Percentiles rank a stretch among this genome's conserved stretches.
These are phyloP conservation scores for Mangifera indica DNA, from an alignment of 345 rosid genomes.

Conservation along the genomic window DNA sequence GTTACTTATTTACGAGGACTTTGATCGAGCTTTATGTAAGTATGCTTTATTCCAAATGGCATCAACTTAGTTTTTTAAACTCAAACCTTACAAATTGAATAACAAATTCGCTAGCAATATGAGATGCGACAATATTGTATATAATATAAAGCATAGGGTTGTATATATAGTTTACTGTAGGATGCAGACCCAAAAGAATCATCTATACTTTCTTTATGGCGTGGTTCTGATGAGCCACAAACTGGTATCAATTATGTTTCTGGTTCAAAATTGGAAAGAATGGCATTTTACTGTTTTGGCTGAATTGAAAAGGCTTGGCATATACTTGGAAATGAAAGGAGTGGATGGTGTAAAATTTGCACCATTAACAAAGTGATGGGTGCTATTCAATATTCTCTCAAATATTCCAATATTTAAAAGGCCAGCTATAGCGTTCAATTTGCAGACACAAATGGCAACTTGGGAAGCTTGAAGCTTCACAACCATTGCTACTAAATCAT, in stretches of 20 bases:
- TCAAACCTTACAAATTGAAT: too few species aligned
- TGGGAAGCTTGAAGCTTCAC: background rate
- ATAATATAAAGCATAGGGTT: background rate
- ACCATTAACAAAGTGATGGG: background rate
- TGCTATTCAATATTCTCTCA: constrained; percentile 7
- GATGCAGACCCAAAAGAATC: background rate
- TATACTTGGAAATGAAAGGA: background rate
- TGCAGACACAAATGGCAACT: background rate
- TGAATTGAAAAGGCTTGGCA: background rate
- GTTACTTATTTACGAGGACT: too few species aligned
- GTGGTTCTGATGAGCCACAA: background rate
- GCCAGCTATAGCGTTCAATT: background rate
- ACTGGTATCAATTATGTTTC: background rate
- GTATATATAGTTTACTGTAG: background rate
- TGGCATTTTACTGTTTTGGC: background rate
- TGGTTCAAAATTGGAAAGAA: background rate
- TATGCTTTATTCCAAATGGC: too few species aligned
- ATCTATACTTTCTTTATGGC: background rate
- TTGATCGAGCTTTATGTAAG: too few species aligned
- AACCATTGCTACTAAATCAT: background rate
- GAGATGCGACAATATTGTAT: too few species aligned
- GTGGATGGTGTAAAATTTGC: background rate
- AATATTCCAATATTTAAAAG: background rate
- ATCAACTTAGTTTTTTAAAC: too few species aligned
- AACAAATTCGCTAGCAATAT: too few species aligned